Evolutionary conservation across 1,284 basidiomycete genomes (phyloP), one percentile per base, ranked within the genome.

Genomic region (Apiotrichum domesticum): DNA sequence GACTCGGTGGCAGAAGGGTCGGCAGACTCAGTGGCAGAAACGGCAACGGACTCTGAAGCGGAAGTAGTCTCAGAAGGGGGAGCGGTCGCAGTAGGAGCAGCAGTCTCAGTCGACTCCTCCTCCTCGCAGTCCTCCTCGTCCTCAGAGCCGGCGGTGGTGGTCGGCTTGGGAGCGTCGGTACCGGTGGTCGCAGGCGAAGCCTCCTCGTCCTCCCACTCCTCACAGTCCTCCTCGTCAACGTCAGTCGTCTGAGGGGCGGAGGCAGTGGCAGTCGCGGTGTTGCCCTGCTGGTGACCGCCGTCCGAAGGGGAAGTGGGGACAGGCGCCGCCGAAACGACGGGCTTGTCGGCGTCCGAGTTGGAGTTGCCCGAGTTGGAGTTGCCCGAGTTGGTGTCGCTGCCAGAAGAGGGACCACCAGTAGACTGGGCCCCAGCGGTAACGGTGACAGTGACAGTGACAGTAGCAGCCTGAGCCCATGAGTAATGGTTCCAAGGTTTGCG

Each of bases 81-180:
- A 11, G 35, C 14, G 46, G 39, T 9, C 11, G 52, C 6, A n/a
- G 35, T 33, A n/a, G 35, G 8, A 34, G 45, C 5, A 14, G 46
- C 4, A 32, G 42, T 21, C 43, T 81, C 68, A 14, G 84, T 82
- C 0, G 89, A 84, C 68, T 98, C 85, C 68, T 98, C 56, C 35
- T 49, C 35, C 47, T 49, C 47, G 35, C 15, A 13, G 14, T 37
- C 35, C 32, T 52, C 51, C n/a, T 44, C 42, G 33, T 44, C 34
- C 14, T 35, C 34, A 13, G n/a, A 8, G n/a, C 32, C 32, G 29
- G 9, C 40, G 35, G 49, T 35, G 33, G 40, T 8, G 43, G 42
- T 37, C 21, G 49, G 32, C 11, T 15, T 5, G 40, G 49, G 8
- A 5, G 32, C 33, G n/a, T 6, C n/a, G 42, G 42, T 33, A 15